A percentile compares a stretch with the other conserved stretches of the same genome.
Evolutionary conservation across 257 asterid genomes (phyloP).

Genomic region (Nemophila menziesii): DNA sequence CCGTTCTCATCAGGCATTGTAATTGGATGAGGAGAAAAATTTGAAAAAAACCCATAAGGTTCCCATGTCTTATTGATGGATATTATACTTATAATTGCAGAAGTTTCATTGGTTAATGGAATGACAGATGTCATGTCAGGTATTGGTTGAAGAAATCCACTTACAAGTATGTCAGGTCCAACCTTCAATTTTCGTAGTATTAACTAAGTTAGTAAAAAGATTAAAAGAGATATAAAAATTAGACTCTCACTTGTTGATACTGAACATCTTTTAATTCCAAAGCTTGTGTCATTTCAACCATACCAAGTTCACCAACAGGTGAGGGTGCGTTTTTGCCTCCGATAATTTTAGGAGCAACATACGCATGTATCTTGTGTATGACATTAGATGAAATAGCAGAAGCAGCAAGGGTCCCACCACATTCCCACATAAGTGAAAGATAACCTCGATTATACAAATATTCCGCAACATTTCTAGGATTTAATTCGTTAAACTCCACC

Average conservation of each 20-base stretch:
- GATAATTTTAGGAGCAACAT: conserved; percentile 89
- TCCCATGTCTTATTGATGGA: conserved; percentile 95
- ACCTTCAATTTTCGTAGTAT: conserved; percentile 29
- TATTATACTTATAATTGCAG: conserved; percentile 69
- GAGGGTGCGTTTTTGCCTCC: conserved; percentile 93
- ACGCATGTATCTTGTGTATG: conserved; percentile 94
- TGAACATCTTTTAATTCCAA: conserved; percentile 64
- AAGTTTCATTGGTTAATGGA: conserved; percentile 77
- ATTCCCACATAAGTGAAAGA: conserved; percentile 92
- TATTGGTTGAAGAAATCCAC: conserved; percentile 93
- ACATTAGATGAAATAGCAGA: conserved; percentile 85
- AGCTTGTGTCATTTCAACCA: conserved; percentile 99
- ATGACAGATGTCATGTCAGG: conserved; percentile 80
- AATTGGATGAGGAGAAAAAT: conserved; percentile 84
- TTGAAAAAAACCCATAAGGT: conserved; percentile 86
- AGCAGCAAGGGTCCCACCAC: conserved; percentile 95
- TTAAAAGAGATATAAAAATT: neutral
- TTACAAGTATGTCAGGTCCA: conserved; percentile 92
- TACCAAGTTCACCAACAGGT: conserved; percentile 95
- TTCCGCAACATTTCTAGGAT: conserved; percentile 74
- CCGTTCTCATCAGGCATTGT: conserved; percentile 61
- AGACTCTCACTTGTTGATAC: conserved; percentile 56
- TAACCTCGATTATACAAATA: conserved; percentile 87
- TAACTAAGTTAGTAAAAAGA: neutral
- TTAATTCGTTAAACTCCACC: conserved; percentile 78